Evolutionary conservation across 306 rosid species (phyloP).

Genomic region (Echinosophora koreensis): DNA sequence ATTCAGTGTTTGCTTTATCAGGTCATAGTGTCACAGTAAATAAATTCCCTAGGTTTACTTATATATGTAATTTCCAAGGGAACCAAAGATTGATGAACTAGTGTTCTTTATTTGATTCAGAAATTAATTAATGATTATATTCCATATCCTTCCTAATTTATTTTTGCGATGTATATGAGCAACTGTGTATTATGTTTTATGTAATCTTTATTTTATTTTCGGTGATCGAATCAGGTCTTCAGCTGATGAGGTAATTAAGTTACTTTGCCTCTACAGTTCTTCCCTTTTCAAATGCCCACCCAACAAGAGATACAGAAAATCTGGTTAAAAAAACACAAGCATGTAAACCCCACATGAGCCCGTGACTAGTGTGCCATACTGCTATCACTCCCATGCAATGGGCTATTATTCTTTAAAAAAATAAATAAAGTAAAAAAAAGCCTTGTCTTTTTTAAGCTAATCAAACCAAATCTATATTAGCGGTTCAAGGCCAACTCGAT

Average conservation of each 20-base stretch:
- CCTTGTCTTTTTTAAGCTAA: not conserved
- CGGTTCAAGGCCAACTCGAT: too few relatives aligned
- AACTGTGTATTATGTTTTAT: not conserved
- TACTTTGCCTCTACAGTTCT: not conserved
- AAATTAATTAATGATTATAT: not conserved
- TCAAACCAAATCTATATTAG: not conserved
- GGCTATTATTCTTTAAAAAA: not conserved
- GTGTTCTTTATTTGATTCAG: slow-evolving; percentile 26
- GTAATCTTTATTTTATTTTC: not conserved
- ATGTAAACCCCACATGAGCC: not conserved
- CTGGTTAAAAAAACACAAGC: not conserved
- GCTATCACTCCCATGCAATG: not conserved
- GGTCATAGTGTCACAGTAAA: not conserved
- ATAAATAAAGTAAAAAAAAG: not conserved
- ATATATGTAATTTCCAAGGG: slow-evolving; percentile 15
- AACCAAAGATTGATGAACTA: slow-evolving; percentile 6
- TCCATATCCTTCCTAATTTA: slow-evolving; percentile 1
- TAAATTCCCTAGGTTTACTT: slow-evolving; percentile 30
- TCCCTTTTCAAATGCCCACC: not conserved
- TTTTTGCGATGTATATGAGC: too few relatives aligned
- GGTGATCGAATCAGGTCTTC: not conserved
- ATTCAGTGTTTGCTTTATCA: slow-evolving; percentile 6
- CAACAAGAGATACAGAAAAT: not conserved
- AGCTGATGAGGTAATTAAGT: not conserved
- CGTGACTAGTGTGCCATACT: not conserved